phyloP scores from a whole-genome alignment of 148 eudicot genomes.

The Rhododendron ferrugineum region DNA sequence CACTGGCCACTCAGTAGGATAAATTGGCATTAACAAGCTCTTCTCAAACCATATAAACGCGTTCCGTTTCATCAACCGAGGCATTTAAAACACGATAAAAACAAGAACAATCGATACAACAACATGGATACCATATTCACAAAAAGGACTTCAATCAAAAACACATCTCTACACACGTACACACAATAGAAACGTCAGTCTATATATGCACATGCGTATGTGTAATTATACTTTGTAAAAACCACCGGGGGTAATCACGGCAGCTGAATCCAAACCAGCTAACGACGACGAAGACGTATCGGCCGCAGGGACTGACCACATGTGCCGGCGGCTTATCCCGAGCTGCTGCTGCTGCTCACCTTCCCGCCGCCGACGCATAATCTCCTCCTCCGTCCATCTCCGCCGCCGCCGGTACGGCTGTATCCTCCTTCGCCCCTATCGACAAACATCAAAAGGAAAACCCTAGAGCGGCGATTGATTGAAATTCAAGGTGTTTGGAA shows the following conservation, averaged over 20 bases:
- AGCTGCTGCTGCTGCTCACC: constrained; percentile 12
- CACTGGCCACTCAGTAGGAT: neutral
- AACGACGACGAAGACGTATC: constrained; percentile 15
- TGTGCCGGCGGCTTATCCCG: constrained; percentile 24
- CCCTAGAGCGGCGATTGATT: neutral
- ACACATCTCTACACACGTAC: neutral
- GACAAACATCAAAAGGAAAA: constrained; percentile 17
- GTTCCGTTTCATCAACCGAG: neutral
- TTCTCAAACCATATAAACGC: neutral
- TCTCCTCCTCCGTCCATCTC: constrained; percentile 12
- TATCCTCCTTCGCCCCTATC: neutral
- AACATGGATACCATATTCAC: neutral
- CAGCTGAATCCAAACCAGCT: constrained; percentile 10
- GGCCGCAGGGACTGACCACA: constrained; percentile 25
- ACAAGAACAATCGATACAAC: neutral
- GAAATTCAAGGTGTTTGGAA: constrained; percentile 1
- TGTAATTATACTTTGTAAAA: constrained; percentile 19
- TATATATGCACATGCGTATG: neutral
- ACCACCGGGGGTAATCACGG: constrained; percentile 3
- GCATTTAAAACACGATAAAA: neutral
- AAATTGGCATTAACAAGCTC: neutral
- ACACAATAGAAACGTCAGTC: neutral
- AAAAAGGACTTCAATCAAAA: neutral
- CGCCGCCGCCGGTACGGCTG: neutral
- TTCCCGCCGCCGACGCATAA: constrained; percentile 14